Base-by-base conservation (phyloP, 2,329 filamentous ascomycete genomes). In the Microascus cirrosus region DNA sequence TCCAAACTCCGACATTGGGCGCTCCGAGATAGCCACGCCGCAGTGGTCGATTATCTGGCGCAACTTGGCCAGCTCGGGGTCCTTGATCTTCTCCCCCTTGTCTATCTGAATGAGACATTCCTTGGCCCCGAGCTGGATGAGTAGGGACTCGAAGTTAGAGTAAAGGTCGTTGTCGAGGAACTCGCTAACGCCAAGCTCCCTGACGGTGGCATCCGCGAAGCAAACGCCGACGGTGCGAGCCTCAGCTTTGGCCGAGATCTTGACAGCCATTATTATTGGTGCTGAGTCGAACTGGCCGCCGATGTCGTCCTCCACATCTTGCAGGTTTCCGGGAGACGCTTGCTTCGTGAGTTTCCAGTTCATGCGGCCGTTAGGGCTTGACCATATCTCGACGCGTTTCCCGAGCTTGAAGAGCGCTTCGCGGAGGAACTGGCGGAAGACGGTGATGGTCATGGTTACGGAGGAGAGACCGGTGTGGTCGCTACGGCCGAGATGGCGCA, bases 141-240 rank as follows among this genome's bases (percentile, higher is more conserved):
- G 82, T 20, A 99, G 79, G 2, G 92, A 91, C 73, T 99, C 94
- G 63, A 99, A 95, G 70, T 99, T 99, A 56, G 93, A 97, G 74
- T 95, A 99, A 11, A 96, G 79, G 68, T 99, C 94, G 67, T 97
- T 99, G 77, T 99, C 94, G n/a, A 96, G 82, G 63, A 99, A 99
- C 69, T 99, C 95, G 76, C 90, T 96, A 57, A 99, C 91, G 10
- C 94, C 94, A 2, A 99, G 80, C 74, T 99, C 94, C 56, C 94
- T 82, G 28, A 97, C 93, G 63, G 90, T 96, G 1, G 95, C 94
- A 76, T 99, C 94, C 8, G 94, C 95, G 68, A 99, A 99, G 73
- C 94, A 97, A 5, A 99, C 93, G 10, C 94, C 94, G 0, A 99
- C 87, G 62, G 82, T 89, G 53, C 94, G 82, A 6, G 87, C 89